phyloP scores from a whole-genome alignment of 345 rosid genomes.

The Ceriops tagal region DNA sequence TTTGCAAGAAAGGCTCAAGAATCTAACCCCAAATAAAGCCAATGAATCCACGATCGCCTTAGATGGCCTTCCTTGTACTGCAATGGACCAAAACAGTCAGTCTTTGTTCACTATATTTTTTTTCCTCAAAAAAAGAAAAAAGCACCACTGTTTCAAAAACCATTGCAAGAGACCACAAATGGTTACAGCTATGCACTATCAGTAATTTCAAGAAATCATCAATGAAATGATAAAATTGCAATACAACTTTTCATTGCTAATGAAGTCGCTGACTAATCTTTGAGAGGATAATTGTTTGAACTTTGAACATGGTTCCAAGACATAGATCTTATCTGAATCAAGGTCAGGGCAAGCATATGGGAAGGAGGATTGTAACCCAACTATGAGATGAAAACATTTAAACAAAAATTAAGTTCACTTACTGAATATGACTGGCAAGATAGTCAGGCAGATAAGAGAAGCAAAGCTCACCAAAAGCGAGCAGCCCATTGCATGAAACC shows the following conservation, averaged over 20 bases:
- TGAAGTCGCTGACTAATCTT: background rate
- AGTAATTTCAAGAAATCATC: background rate
- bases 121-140: background rate
- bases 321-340: no score
- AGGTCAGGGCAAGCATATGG: no score
- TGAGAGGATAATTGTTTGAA: no score
- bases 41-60: slow-evolving; percentile 81
- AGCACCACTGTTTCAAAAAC: background rate
- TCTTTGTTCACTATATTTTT: background rate
- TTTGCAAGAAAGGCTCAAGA: slow-evolving; percentile 17
- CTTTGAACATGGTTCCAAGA: no score
- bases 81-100: slow-evolving; percentile 20
- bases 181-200: no score
- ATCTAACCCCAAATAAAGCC: slow-evolving; percentile 91
- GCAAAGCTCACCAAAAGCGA: slow-evolving; percentile 98
- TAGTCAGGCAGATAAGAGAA: slow-evolving; percentile 76
- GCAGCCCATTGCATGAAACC: slow-evolving; percentile 90
- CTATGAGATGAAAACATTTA: no score
- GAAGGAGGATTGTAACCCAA: no score
- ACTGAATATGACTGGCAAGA: slow-evolving; percentile 86
- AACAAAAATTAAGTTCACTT: slow-evolving; percentile 20
- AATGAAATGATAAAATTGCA: background rate
- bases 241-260: slow-evolving; percentile 10
- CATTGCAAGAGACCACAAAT: background rate
- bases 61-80: slow-evolving; percentile 95